A percentile compares a stretch with the other conserved stretches of the same genome.
phyloP scores from a whole-genome alignment of 148 eudicot genomes.

The Amaranthus cruentus region DNA sequence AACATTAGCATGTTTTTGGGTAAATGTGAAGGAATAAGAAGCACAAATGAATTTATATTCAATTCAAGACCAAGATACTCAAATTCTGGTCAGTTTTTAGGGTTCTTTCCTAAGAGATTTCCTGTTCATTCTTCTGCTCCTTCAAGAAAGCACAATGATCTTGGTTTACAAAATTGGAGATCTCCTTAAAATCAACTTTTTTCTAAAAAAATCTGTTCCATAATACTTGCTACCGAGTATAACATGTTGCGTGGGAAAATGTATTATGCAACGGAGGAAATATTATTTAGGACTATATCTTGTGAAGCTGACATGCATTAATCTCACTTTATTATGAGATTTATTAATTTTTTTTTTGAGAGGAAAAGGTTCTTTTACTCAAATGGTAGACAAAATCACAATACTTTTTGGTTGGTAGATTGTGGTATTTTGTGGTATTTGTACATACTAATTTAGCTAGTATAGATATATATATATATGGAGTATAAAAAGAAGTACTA shows the following conservation, averaged over 20 bases:
- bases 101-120: constrained; percentile 52
- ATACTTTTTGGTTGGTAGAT: constrained; percentile 19
- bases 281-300: not conserved
- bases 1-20: constrained; percentile 17
- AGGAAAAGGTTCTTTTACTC: constrained; percentile 14
- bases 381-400: not conserved
- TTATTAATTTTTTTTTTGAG: constrained; percentile 8
- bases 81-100: constrained; percentile 39
- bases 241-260: too few relatives aligned
- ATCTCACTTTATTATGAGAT: constrained; percentile 14
- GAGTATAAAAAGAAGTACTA: not conserved
- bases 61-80: constrained; percentile 19
- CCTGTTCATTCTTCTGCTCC: constrained; percentile 65
- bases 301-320: constrained; percentile 26
- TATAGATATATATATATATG: not conserved
- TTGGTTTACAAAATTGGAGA: constrained; percentile 55
- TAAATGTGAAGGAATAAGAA: constrained; percentile 42
- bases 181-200: constrained; percentile 33
- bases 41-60: constrained; percentile 37
- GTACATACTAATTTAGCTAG: constrained; percentile 11
- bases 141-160: constrained; percentile 71
- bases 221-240: too few relatives aligned
- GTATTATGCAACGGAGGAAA: too few relatives aligned
- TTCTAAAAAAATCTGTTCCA: not conserved
- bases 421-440: not conserved